Evolutionary conservation across 208 protist genomes (phyloP).

Genomic region (Leishmania lainsoni): DNA sequence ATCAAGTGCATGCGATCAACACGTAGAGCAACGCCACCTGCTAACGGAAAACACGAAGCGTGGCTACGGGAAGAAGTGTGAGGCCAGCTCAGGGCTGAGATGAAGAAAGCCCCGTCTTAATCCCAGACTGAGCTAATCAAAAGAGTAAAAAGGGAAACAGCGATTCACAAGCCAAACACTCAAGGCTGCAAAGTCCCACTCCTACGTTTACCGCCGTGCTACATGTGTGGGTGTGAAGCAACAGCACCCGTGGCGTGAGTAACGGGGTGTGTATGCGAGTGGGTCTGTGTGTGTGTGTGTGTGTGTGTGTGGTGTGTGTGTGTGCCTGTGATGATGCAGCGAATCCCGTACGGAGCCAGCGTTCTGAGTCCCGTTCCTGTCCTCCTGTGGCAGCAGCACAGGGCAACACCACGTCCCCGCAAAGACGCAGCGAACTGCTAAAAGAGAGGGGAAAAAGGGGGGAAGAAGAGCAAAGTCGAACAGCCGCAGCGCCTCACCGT

Average conservation of each 20-base stretch:
- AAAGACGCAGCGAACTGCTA: not conserved
- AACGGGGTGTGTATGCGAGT: not conserved
- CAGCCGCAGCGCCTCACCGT: not conserved
- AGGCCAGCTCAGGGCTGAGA: not conserved
- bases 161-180: not conserved
- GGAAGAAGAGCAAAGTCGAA: not conserved
- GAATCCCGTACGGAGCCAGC: not conserved
- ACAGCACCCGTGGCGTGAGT: not conserved
- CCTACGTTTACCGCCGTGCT: not conserved
- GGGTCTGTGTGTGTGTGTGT: conserved; percentile 4
- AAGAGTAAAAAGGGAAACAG: not conserved
- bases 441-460: not conserved
- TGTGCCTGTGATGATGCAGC: not conserved
- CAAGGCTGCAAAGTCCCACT: not conserved
- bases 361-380: not conserved
- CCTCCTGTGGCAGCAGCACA: not conserved
- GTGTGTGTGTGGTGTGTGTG: conserved; percentile 6
- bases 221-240: not conserved
- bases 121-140: not conserved
- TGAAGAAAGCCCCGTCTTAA: not conserved
- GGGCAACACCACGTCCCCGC: not conserved
- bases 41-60: not conserved
- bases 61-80: not conserved
- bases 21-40: not conserved
- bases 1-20: conserved; percentile 6